Percentiles rank a stretch among this genome's conserved stretches.
These are phyloP conservation scores for Peniophora sp. DNA, from an alignment of 1,284 basidiomycete genomes.

Conservation along the genomic window DNA sequence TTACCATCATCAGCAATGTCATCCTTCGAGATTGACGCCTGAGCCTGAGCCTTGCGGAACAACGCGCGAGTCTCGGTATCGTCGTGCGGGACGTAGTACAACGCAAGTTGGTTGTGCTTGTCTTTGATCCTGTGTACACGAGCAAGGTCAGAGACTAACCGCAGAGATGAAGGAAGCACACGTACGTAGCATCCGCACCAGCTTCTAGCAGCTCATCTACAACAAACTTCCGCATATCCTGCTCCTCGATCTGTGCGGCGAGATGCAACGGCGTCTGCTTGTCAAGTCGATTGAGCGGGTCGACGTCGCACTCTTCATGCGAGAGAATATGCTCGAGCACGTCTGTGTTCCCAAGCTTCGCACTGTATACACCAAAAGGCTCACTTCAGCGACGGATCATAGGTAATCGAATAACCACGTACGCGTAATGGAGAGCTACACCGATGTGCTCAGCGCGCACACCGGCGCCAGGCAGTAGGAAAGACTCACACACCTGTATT, in stretches of 20 bases:
- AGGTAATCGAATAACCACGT: conserved; percentile 21
- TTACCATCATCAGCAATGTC: conserved; percentile 33
- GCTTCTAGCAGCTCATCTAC: conserved; percentile 69
- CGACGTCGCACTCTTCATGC: conserved; percentile 78
- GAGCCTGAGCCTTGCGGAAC: conserved; percentile 43
- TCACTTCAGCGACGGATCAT: background rate
- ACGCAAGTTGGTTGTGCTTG: conserved; percentile 53
- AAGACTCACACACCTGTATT: conserved; percentile 50
- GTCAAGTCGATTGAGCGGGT: conserved; percentile 68
- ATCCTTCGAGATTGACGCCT: conserved; percentile 27
- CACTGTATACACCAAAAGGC: conserved; percentile 22
- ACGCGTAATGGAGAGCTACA: conserved; percentile 78
- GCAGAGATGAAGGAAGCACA: conserved; percentile 9
- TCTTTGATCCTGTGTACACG: conserved; percentile 56
- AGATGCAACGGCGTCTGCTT: conserved; percentile 81
- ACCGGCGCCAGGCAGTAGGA: background rate
- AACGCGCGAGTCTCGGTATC: conserved; percentile 37
- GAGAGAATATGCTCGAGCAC: conserved; percentile 71
- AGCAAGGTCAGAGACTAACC: background rate
- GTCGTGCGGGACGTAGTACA: conserved; percentile 48
- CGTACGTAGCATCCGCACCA: conserved; percentile 66
- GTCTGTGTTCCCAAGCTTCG: conserved; percentile 47
- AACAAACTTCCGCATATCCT: conserved; percentile 44
- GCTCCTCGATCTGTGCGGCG: conserved; percentile 59
- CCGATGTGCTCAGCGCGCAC: background rate